A percentile compares a stretch with the other conserved stretches of the same genome.
These are phyloP conservation scores for Fraxinus albicans DNA, from an alignment of 305 asterid genomes.

Conservation along the genomic window DNA sequence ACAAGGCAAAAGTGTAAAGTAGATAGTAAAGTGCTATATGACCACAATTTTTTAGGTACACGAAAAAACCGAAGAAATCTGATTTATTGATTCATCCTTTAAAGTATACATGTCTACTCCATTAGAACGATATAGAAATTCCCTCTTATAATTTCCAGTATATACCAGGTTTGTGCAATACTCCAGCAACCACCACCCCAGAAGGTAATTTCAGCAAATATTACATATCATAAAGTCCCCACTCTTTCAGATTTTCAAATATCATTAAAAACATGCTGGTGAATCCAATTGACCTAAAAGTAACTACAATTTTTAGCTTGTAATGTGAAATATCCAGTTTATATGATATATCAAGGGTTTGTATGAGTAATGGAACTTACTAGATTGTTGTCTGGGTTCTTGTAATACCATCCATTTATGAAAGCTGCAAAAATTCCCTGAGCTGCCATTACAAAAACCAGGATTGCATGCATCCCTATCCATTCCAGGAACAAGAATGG, in stretches of 20 bases:
- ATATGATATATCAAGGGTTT: background rate
- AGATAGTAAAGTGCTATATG: background rate
- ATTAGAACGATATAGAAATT: background rate
- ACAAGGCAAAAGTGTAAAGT: background rate
- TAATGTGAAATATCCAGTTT: background rate
- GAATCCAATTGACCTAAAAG: slow-evolving; percentile 78
- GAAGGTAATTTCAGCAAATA: slow-evolving; percentile 78
- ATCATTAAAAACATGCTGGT: slow-evolving; percentile 58
- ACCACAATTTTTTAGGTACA: background rate
- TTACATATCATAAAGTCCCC: slow-evolving; percentile 63
- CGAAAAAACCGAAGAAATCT: background rate
- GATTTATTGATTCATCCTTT: background rate
- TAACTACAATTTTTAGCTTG: background rate
- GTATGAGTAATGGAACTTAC: slow-evolving; percentile 33
- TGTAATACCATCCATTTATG: slow-evolving; percentile 72
- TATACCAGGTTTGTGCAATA: slow-evolving; percentile 62
- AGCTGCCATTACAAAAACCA: slow-evolving; percentile 82
- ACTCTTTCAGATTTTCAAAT: slow-evolving; percentile 78
- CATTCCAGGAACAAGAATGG: slow-evolving; percentile 83
- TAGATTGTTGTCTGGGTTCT: slow-evolving; percentile 54
- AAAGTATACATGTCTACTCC: background rate
- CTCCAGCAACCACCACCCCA: slow-evolving; percentile 79
- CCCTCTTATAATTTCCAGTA: slow-evolving; percentile 65
- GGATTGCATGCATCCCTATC: slow-evolving; percentile 95
- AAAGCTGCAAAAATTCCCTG: slow-evolving; percentile 73